A percentile compares a stretch with the other conserved stretches of the same genome.
Evolutionary conservation across 345 rosid species (phyloP).

Genomic region (Limnanthes douglasii): DNA sequence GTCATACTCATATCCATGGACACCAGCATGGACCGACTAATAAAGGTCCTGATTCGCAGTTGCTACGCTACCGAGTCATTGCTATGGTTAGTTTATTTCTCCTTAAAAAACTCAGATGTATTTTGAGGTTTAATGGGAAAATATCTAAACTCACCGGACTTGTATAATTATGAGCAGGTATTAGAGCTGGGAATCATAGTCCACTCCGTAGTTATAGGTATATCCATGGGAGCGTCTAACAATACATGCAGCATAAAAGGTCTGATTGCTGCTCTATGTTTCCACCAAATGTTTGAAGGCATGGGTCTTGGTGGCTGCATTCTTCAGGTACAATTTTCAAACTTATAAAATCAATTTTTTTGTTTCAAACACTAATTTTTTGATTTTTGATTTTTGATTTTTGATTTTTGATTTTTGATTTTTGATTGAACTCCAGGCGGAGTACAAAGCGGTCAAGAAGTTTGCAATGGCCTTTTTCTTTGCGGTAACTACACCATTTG

Average conservation of each 20-base stretch:
- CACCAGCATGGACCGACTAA: constrained; percentile 5
- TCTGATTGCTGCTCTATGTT: constrained; percentile 72
- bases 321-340: constrained; percentile 27
- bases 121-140: not conserved
- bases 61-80: constrained; percentile 43
- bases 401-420: not conserved
- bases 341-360: not conserved
- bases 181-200: constrained; percentile 67
- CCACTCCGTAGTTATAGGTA: constrained; percentile 65
- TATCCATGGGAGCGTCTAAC: constrained; percentile 55
- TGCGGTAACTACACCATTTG: constrained; percentile 56
- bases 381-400: not conserved
- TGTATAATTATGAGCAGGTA: constrained; percentile 23
- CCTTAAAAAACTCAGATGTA: not conserved
- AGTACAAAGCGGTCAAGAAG: constrained; percentile 30
- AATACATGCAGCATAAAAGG: constrained; percentile 58
- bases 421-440: constrained; percentile 22
- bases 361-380: not conserved
- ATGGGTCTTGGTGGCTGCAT: constrained; percentile 88
- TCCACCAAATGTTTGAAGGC: constrained; percentile 87
- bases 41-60: constrained; percentile 10
- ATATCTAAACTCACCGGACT: not conserved
- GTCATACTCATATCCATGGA: constrained; percentile 15
- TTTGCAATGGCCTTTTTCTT: constrained; percentile 49
- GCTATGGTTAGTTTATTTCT: constrained; percentile 34